phyloP scores from a whole-genome alignment of 306 rosid species.

The Delonix regia region DNA sequence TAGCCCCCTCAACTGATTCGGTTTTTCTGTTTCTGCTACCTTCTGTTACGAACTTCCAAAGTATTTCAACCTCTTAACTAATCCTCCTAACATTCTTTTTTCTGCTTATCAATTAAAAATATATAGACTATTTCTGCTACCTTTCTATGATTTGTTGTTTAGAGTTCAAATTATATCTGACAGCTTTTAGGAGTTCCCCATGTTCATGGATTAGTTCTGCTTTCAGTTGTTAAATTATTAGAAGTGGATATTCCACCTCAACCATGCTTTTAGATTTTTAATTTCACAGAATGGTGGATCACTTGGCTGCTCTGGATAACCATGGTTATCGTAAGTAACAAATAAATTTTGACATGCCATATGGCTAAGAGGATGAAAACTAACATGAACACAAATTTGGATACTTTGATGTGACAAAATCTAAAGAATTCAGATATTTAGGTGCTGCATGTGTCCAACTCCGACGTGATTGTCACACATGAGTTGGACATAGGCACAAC shows the following conservation, averaged over 20 bases:
- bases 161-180: not conserved
- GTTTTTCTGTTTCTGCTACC: too few relatives aligned
- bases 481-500: not conserved
- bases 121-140: not conserved
- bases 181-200: slow-evolving; percentile 14
- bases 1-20: too few relatives aligned
- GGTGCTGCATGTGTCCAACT: not conserved
- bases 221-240: not conserved
- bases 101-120: not conserved
- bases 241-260: slow-evolving; percentile 13
- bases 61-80: too few relatives aligned
- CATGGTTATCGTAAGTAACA: not conserved
- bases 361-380: not conserved
- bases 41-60: too few relatives aligned
- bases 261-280: slow-evolving; percentile 2
- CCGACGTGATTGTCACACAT: not conserved
- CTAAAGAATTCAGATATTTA: not conserved
- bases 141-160: not conserved
- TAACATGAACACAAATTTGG: not conserved
- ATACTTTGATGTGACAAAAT: not conserved
- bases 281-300: not conserved
- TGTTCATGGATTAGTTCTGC: slow-evolving; percentile 3
- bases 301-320: not conserved
- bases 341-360: not conserved
- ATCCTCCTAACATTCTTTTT: too few relatives aligned